Conservation (phyloP, 148 eudicot species). For the Spergularia bocconei region DNA sequence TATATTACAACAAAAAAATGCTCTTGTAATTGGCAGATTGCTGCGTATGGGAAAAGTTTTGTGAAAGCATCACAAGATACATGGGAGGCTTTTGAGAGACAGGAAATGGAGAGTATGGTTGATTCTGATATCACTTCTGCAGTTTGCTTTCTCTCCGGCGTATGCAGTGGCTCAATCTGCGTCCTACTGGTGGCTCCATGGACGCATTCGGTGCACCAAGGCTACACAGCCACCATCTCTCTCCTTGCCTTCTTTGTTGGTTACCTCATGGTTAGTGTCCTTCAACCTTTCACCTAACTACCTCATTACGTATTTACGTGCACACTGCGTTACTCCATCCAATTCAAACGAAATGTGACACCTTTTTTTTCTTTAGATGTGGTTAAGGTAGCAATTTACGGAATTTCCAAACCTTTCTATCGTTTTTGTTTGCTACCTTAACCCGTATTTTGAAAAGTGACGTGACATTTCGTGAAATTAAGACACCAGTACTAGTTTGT, state of each 20-base stretch:
- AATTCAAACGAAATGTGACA: no score
- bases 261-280: constrained; percentile 79
- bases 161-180: constrained; percentile 89
- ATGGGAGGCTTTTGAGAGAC: constrained; percentile 71
- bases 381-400: no score
- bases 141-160: constrained; percentile 86
- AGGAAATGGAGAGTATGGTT: constrained; percentile 61
- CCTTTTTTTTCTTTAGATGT: no score
- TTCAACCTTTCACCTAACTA: constrained; percentile 18
- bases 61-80: constrained; percentile 89
- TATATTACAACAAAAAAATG: no score
- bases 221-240: constrained; percentile 73
- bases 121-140: constrained; percentile 83
- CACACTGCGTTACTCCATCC: background rate
- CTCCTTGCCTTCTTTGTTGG: constrained; percentile 80
- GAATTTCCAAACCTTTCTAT: no score
- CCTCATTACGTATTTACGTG: constrained; percentile 3
- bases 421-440: no score
- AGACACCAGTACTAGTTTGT: no score
- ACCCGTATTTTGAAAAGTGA: no score
- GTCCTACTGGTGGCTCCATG: constrained; percentile 84
- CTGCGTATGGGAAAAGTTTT: constrained; percentile 86
- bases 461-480: no score
- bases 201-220: constrained; percentile 59
- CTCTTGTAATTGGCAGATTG: constrained; percentile 45